Evolutionary conservation across 495 filamentous ascomycete species (phyloP), one percentile per base, ranked within the genome.

Genomic region (Collariella sp.): DNA sequence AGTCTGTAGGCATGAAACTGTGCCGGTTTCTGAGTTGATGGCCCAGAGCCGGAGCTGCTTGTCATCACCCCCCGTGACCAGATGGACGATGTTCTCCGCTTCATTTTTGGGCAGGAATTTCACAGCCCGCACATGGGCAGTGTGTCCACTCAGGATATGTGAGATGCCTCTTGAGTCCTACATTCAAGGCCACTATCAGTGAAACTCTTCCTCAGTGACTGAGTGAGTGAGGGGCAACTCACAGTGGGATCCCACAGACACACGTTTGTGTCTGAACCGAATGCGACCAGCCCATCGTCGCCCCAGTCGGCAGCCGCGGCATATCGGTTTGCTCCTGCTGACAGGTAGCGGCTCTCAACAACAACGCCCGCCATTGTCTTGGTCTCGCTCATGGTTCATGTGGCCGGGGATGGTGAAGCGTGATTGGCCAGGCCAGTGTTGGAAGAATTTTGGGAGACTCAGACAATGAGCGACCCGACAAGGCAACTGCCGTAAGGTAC

Each of bases 251-350:
- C 74, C 93, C 93, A 97, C 47, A 96, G 63, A 29, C 90, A 93
- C 54, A 96, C 76, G 71, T 91, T 93, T 54, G 81, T 81, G 70
- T 89, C 88, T 24, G 90, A 86, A 35, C 93, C 93, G 71, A 87
- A 98, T 41, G 91, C 94, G 35, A 97, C 76, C 50, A 91, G 69
- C 12, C 85, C 83, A 34, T 81, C 71, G 7, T 73, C 63, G 63
- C 89, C 81, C 93, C 93, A 98, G 70, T 97, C 93, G 13, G 93
- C 89, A 12, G 87, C 88, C 15, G 83, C 83, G 23, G 93, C 85
- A 58, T 96, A 88, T 55, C 91, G 77, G 71, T 96, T 97, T 35
- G 88, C 91, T 51, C 93, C 93, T 52, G 84, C 83, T 26, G 89
- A 86, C 29, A 95, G 82, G 60, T 88, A 94, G 13, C 81, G 76